Conservation (phyloP, 192 early-diverging fungal species). For the Coemansia sp. region DNA sequence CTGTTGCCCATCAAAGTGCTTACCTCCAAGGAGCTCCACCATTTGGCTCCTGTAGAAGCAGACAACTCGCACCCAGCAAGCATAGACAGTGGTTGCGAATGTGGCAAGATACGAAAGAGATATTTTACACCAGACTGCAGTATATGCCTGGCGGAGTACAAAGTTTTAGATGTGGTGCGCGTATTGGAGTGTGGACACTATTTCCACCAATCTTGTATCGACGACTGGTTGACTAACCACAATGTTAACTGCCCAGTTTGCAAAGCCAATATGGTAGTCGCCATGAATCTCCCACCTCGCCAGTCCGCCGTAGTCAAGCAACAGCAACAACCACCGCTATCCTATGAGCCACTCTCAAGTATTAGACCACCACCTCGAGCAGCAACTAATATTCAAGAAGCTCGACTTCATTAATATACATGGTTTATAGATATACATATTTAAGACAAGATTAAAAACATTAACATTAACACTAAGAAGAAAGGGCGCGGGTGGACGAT, state of each 20-base stretch:
- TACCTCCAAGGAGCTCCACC: slow-evolving; percentile 4
- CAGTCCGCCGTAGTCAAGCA: not conserved
- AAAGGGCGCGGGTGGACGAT: not conserved
- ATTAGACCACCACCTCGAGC: slow-evolving; percentile 6
- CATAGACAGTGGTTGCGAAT: not conserved
- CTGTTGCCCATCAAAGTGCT: slow-evolving; percentile 17
- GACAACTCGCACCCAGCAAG: not conserved
- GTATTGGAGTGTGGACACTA: slow-evolving; percentile 58
- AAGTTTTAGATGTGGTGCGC: slow-evolving; percentile 6
- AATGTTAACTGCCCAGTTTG: slow-evolving; percentile 27
- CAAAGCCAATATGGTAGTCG: slow-evolving; percentile 26
- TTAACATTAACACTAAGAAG: not conserved
- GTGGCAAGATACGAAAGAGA: not conserved
- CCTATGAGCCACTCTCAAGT: not conserved
- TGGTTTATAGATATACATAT: not conserved
- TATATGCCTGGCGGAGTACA: slow-evolving; percentile 22
- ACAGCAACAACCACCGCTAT: not conserved
- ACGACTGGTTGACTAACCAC: slow-evolving; percentile 45
- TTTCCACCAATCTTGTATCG: slow-evolving; percentile 66
- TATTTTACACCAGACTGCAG: slow-evolving; percentile 27
- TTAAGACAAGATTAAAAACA: not conserved
- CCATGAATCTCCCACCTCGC: slow-evolving; percentile 17
- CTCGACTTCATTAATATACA: not conserved
- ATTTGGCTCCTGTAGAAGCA: not conserved
- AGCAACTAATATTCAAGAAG: not conserved